Percentiles rank a stretch among this genome's conserved stretches.
Conservation (phyloP, 176 grass and related monocot species). For the Echinochloa phyllopogon region DNA sequence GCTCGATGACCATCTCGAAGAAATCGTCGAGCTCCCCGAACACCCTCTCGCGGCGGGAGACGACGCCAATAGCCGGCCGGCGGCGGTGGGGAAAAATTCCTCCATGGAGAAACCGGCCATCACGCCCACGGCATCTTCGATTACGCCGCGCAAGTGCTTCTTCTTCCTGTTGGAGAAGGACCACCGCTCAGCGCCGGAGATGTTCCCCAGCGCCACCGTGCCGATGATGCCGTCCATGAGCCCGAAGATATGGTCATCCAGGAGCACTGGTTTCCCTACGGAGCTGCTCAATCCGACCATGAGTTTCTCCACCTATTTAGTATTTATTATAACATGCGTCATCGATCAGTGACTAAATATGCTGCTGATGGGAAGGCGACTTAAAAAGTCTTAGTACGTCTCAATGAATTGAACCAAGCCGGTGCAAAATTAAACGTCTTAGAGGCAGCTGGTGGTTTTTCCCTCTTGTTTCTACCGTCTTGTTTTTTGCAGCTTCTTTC, state of each 20-base stretch:
- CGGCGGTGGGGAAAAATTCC: conserved; percentile 42
- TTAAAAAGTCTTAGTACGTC: too few species aligned
- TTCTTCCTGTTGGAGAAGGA: conserved; percentile 18
- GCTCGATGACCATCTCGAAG: conserved; percentile 42
- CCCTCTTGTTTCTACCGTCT: too few species aligned
- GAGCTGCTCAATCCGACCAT: neutral
- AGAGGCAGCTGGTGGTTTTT: too few species aligned
- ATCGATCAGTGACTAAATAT: too few species aligned
- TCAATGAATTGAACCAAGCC: too few species aligned
- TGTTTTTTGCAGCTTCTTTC: too few species aligned
- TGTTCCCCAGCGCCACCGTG: conserved; percentile 47
- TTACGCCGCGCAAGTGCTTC: conserved; percentile 33
- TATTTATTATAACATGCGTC: too few species aligned
- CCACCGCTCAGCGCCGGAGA: conserved; percentile 37
- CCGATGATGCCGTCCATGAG: conserved; percentile 43
- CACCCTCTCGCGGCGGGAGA: conserved; percentile 24
- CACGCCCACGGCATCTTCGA: conserved; percentile 39
- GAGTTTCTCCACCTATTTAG: conserved; percentile 16
- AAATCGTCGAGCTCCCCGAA: conserved; percentile 41
- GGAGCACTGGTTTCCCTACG: neutral
- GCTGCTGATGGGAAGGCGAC: too few species aligned
- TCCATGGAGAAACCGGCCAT: conserved; percentile 33
- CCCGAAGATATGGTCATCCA: conserved; percentile 35
- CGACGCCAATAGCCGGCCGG: conserved; percentile 8
- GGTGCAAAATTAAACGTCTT: too few species aligned